phyloP scores from a whole-genome alignment of 2,329 filamentous ascomycete species.

The Aspergillus terreus region DNA sequence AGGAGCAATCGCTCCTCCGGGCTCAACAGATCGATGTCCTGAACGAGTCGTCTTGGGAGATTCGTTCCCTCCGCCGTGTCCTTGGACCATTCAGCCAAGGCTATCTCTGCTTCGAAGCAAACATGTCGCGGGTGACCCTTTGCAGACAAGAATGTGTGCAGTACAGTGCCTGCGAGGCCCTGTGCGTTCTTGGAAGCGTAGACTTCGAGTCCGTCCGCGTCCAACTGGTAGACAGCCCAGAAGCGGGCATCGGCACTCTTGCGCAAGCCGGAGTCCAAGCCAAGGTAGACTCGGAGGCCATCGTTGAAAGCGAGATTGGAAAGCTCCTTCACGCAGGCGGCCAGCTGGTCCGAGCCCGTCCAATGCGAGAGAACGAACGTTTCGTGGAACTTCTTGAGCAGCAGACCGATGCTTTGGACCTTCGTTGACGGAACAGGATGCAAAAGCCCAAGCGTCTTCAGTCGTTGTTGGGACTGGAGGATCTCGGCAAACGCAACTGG shows the following conservation, averaged over 20 bases:
- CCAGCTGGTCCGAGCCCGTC: conserved; percentile 17
- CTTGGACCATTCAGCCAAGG: conserved; percentile 34
- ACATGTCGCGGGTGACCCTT: conserved; percentile 37
- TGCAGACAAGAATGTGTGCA: conserved; percentile 46
- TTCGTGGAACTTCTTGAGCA: conserved; percentile 30
- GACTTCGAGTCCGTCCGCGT: conserved; percentile 33
- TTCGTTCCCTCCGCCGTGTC: conserved; percentile 24
- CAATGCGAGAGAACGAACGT: conserved; percentile 19
- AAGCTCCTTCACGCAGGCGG: conserved; percentile 29
- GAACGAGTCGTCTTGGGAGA: conserved; percentile 37
- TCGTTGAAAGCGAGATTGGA: conserved; percentile 24
- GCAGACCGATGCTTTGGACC: conserved; percentile 30
- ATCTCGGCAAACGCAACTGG: conserved; percentile 43
- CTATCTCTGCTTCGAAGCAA: conserved; percentile 39
- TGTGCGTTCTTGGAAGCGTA: conserved; percentile 44
- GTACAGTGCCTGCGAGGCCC: conserved; percentile 40
- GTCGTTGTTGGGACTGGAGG: conserved; percentile 41
- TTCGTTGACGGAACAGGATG: conserved; percentile 34
- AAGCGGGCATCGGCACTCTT: conserved; percentile 35
- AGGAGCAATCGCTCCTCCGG: conserved; percentile 40
- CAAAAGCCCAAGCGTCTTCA: conserved; percentile 41
- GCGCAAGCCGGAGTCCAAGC: conserved; percentile 41
- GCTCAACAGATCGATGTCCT: conserved; percentile 42
- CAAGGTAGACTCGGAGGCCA: conserved; percentile 30
- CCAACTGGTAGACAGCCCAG: conserved; percentile 39